These are phyloP conservation scores for Piloderma croceum DNA, from an alignment of 768 basidiomycete genomes.

Conservation along the genomic window DNA sequence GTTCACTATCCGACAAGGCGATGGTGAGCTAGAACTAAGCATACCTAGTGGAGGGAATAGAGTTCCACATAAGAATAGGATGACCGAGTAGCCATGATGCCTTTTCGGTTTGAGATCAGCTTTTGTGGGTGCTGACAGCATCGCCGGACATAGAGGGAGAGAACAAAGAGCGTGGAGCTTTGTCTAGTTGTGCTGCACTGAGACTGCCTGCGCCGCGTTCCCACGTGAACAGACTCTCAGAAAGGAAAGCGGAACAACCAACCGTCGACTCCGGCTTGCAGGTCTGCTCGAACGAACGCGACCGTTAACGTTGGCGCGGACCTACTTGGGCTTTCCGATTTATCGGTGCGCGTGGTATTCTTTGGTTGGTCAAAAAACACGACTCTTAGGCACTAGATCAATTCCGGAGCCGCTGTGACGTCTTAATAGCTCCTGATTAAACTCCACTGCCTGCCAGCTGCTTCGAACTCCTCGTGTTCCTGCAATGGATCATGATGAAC, in stretches of 20 bases:
- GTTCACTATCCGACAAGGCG: background rate
- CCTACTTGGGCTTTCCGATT: no score
- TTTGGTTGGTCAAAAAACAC: slow-evolving; percentile 1
- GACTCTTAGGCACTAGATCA: background rate
- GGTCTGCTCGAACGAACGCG: no score
- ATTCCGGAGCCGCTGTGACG: no score
- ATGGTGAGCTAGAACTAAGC: slow-evolving; percentile 10
- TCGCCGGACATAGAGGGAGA: no score
- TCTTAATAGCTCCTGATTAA: background rate
- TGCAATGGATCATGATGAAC: slow-evolving; percentile 50
- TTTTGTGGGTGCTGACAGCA: slow-evolving; percentile 45
- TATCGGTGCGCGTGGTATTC: no score
- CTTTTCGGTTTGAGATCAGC: slow-evolving; percentile 60
- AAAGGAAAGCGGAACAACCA: no score
- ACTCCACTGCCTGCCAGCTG: background rate
- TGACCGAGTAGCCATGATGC: slow-evolving; percentile 74
- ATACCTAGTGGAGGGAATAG: slow-evolving; percentile 87
- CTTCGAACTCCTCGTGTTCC: slow-evolving; percentile 2
- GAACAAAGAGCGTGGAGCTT: no score
- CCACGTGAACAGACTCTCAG: no score
- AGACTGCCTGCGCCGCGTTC: slow-evolving; percentile 11
- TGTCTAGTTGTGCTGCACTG: no score
- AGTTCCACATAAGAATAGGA: slow-evolving; percentile 85
- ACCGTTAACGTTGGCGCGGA: no score
- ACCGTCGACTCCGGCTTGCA: no score